These are phyloP conservation scores for Mediolabrus comicus DNA, from an alignment of 108 stramenopile genomes.

Conservation along the genomic window DNA sequence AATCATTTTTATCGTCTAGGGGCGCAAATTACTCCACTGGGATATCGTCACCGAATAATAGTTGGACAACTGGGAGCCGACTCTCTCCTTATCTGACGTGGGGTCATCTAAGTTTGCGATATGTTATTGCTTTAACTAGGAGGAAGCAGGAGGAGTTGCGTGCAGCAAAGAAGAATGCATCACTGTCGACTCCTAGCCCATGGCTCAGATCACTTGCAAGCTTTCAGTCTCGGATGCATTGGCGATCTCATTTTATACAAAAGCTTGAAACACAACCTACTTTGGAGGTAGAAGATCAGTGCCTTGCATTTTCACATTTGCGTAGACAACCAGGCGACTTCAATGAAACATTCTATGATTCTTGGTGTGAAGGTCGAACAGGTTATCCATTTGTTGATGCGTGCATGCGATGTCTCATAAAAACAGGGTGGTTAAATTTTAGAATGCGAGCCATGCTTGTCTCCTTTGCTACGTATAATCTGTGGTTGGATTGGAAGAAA, in stretches of 20 bases:
- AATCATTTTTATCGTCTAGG: slow-evolving; percentile 56
- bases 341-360: slow-evolving; percentile 51
- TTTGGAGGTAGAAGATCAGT: slow-evolving; percentile 54
- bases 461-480: slow-evolving; percentile 72
- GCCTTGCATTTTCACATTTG: slow-evolving; percentile 56
- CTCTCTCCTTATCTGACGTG: slow-evolving; percentile 67
- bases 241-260: slow-evolving; percentile 74
- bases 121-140: slow-evolving; percentile 41
- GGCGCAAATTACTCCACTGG: slow-evolving; percentile 55
- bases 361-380: slow-evolving; percentile 58
- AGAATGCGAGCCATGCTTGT: slow-evolving; percentile 79
- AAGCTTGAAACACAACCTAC: slow-evolving; percentile 67
- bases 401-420: slow-evolving; percentile 67
- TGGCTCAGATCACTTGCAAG: slow-evolving; percentile 66
- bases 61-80: slow-evolving; percentile 68
- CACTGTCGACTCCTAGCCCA: slow-evolving; percentile 20
- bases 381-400: slow-evolving; percentile 77
- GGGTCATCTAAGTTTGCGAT: slow-evolving; percentile 60
- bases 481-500: slow-evolving; percentile 77
- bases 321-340: slow-evolving; percentile 64
- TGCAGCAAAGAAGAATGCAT: slow-evolving; percentile 17
- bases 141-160: slow-evolving; percentile 47
- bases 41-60: slow-evolving; percentile 68
- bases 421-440: slow-evolving; percentile 74
- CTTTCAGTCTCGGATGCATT: slow-evolving; percentile 69